phyloP scores from a whole-genome alignment of 2,329 filamentous ascomycete genomes.

The Dothidotthia symphoricarpi region DNA sequence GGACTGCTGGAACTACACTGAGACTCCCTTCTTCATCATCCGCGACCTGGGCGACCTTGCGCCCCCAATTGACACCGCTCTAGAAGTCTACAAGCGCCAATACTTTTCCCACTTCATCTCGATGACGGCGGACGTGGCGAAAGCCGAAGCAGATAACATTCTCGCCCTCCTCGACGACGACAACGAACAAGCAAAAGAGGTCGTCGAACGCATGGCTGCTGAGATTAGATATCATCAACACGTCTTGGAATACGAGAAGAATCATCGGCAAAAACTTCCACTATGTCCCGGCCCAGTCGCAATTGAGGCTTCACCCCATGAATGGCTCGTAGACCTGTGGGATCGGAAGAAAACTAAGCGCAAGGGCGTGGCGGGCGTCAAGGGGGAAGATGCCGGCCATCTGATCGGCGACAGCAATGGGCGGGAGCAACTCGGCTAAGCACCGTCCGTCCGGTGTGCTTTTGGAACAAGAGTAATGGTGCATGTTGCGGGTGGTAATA shows the following conservation, averaged over 20 bases:
- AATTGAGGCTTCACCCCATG: constrained; percentile 18
- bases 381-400: constrained; percentile 2
- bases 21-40: constrained; percentile 21
- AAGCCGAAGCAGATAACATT: constrained; percentile 8
- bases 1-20: constrained; percentile 27
- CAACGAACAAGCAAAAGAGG: constrained; percentile 10
- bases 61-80: constrained; percentile 12
- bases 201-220: constrained; percentile 18
- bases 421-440: constrained; percentile 7
- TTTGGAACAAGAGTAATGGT: too few relatives aligned
- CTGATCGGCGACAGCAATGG: constrained; percentile 10
- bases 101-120: constrained; percentile 19
- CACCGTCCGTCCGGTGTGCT: neutral
- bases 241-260: constrained; percentile 24
- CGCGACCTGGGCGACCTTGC: constrained; percentile 24
- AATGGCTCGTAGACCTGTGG: constrained; percentile 24
- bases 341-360: constrained; percentile 21
- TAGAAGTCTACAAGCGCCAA: constrained; percentile 26
- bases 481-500: too few relatives aligned
- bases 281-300: constrained; percentile 24
- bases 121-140: constrained; percentile 7
- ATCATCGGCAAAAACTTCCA: constrained; percentile 23
- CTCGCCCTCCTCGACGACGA: constrained; percentile 2
- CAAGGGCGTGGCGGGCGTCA: constrained; percentile 16
- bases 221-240: constrained; percentile 21